A percentile compares a stretch with the other conserved stretches of the same genome.
Evolutionary conservation across 768 basidiomycete species (phyloP).

Genomic region (Cyathus striatus): DNA sequence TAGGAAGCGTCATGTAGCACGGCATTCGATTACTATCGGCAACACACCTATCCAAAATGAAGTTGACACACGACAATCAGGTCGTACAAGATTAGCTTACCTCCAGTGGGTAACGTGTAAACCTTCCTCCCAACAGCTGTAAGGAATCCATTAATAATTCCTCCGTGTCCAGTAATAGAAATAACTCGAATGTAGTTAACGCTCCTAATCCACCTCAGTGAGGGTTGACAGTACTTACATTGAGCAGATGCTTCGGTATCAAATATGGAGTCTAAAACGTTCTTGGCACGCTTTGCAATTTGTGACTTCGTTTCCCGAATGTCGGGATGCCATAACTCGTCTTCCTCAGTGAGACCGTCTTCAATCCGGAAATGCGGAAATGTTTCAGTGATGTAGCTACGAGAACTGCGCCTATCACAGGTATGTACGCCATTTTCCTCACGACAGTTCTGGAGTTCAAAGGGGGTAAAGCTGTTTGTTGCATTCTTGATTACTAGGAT

Average conservation of each 20-base stretch:
- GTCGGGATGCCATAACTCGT: conserved; percentile 53
- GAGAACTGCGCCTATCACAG: conserved; percentile 57
- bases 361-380: conserved; percentile 57
- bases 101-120: conserved; percentile 58
- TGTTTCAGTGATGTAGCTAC: conserved; percentile 37
- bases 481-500: background rate
- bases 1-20: too few species aligned
- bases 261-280: conserved; percentile 55
- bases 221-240: conserved; percentile 32
- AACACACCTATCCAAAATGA: conserved; percentile 1
- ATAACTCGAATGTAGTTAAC: conserved; percentile 37
- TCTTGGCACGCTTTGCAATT: conserved; percentile 39
- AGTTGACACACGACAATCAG: background rate
- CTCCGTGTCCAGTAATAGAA: conserved; percentile 64
- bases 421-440: conserved; percentile 68
- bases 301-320: conserved; percentile 48
- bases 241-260: conserved; percentile 29
- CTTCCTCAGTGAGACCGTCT: conserved; percentile 53
- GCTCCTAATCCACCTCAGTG: background rate
- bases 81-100: conserved; percentile 25
- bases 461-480: too few species aligned
- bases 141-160: conserved; percentile 54
- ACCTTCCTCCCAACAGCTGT: conserved; percentile 35
- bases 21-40: background rate
- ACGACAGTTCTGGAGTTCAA: conserved; percentile 66